phyloP scores from a whole-genome alignment of 352 stramenopile genomes.

The Phytophthora vignae region DNA sequence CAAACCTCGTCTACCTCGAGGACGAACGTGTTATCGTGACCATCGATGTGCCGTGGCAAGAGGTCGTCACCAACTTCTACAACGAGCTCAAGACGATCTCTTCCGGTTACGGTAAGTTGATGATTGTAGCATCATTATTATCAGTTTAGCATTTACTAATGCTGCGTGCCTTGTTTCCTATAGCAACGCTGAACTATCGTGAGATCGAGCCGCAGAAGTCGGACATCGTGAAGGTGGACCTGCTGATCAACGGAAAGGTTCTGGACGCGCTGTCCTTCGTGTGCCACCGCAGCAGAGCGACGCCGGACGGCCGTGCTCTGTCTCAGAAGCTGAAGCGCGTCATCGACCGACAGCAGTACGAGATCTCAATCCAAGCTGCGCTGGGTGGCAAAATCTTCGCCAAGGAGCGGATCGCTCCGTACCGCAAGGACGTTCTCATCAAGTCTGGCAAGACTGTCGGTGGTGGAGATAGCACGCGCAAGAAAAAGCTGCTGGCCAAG shows the following conservation, averaged over 20 bases:
- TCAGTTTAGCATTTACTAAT: neutral
- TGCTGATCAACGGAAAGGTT: constrained; percentile 95
- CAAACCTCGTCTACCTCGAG: constrained; percentile 96
- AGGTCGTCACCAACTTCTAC: constrained; percentile 99
- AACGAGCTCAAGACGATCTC: constrained; percentile 97
- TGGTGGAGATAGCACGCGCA: constrained; percentile 96
- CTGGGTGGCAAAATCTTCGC: constrained; percentile 97
- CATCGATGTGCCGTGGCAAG: constrained; percentile 97
- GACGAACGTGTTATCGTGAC: constrained; percentile 95
- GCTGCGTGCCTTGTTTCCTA: constrained; percentile 2
- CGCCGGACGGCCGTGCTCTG: constrained; percentile 84
- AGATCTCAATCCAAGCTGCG: constrained; percentile 98
- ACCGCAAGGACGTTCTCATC: constrained; percentile 96
- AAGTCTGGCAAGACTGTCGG: constrained; percentile 97
- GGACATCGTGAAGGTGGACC: constrained; percentile 96
- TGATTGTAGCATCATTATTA: neutral
- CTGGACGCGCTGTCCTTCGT: constrained; percentile 98
- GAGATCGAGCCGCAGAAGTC: constrained; percentile 91
- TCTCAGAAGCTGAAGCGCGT: constrained; percentile 97
- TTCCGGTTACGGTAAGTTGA: constrained; percentile 90
- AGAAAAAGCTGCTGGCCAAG: constrained; percentile 99
- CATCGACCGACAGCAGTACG: constrained; percentile 98
- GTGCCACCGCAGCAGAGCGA: constrained; percentile 91
- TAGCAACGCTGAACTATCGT: constrained; percentile 94
- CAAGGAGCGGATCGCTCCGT: constrained; percentile 96